These are phyloP conservation scores for Yarrowia deformans DNA, from an alignment of 805 yeast species.

Conservation along the genomic window DNA sequence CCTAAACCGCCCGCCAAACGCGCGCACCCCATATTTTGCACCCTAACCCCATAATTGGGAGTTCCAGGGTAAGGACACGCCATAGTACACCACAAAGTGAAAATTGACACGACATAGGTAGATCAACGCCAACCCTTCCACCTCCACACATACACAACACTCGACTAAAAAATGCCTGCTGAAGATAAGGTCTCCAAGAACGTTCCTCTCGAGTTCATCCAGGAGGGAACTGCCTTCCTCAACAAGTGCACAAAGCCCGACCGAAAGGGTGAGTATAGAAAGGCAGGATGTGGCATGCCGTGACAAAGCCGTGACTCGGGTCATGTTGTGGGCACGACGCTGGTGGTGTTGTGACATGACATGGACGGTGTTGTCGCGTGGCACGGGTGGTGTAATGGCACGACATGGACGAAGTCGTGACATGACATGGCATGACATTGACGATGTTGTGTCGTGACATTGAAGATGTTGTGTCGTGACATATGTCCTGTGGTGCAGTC, in stretches of 20 bases:
- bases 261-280: slow-evolving; percentile 70
- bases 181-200: slow-evolving; percentile 47
- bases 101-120: slow-evolving; percentile 32
- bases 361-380: no score
- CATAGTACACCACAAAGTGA: slow-evolving; percentile 24
- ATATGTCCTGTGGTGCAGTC: no score
- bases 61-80: slow-evolving; percentile 16
- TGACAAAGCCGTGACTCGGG: no score
- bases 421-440: no score
- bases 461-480: no score
- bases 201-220: slow-evolving; percentile 88
- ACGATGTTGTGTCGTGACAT: no score
- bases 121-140: neutral
- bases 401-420: no score
- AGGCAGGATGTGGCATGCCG: no score
- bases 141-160: slow-evolving; percentile 52
- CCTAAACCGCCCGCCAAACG: neutral
- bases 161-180: slow-evolving; percentile 62
- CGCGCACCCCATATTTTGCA: neutral
- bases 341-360: no score
- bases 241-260: slow-evolving; percentile 93
- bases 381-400: no score
- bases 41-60: neutral
- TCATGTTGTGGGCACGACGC: no score
- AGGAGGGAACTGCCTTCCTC: slow-evolving; percentile 88